These are phyloP conservation scores for Zygoascus ofunaensis DNA, from an alignment of 805 yeast genomes.

Conservation along the genomic window DNA sequence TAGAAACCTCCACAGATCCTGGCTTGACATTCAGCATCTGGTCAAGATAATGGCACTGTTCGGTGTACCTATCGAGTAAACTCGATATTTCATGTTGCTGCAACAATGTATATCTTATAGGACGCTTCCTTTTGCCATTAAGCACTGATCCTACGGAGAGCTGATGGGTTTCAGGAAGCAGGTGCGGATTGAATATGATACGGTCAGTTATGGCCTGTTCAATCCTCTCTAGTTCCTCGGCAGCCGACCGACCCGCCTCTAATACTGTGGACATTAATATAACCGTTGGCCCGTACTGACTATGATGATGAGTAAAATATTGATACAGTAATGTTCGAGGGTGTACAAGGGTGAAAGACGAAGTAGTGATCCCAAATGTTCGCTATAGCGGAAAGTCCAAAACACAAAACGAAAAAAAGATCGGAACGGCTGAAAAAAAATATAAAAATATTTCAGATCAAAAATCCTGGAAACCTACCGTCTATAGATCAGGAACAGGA, in stretches of 20 bases:
- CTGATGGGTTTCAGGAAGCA: conserved; percentile 32
- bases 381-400: neutral
- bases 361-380: too few relatives aligned
- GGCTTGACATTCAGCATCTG: neutral
- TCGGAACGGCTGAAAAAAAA: too few relatives aligned
- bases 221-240: conserved; percentile 56
- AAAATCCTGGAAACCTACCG: neutral
- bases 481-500: too few relatives aligned
- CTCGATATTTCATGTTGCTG: conserved; percentile 61
- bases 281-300: too few relatives aligned
- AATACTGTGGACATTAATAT: too few relatives aligned
- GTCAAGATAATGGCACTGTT: conserved; percentile 23
- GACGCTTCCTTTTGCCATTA: conserved; percentile 32
- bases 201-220: conserved; percentile 60
- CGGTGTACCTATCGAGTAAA: conserved; percentile 41
- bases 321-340: conserved; percentile 32
- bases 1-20: conserved; percentile 6
- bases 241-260: conserved; percentile 20
- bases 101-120: conserved; percentile 42
- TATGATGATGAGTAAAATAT: conserved; percentile 9
- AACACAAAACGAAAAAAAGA: too few relatives aligned
- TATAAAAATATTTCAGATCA: neutral
- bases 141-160: conserved; percentile 23
- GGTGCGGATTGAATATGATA: conserved; percentile 45
- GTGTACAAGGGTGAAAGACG: neutral